Evolutionary conservation across 208 protist species (phyloP), one percentile per base, ranked within the genome.

Genomic region (Spongospora subterranea): DNA sequence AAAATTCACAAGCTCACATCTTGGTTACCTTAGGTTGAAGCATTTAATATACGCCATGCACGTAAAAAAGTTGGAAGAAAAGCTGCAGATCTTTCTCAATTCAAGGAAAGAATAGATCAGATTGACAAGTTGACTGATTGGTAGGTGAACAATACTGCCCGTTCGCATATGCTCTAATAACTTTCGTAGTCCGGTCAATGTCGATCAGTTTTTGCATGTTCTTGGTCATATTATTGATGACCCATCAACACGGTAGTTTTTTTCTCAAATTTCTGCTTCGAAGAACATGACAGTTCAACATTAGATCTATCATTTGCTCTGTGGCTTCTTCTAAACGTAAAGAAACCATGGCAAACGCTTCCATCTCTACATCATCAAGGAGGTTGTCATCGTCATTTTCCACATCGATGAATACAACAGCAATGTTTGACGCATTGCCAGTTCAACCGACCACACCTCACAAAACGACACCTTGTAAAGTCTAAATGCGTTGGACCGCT

Each of bases 181-280:
- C 50, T 60, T 60, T 60, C 50, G 24, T 60, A 82, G 71, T 43
- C 71, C 71, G 6, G 71, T 82, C 35, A n/a, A 82, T 43, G 6
- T 35, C 17, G 71, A 35, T n/a, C n/a, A 43, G 71, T 82, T 82
- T 43, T 17, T 82, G 17, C 40, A 82, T n/a, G n/a, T 82, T 82
- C 17, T 82, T n/a, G 17, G 71, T 13, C 71, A 82, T n/a, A 82
- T 82, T 43, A 35, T 82, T n/a, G 71, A 82, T n/a, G 71, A 82
- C 40, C 71, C 6, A 82, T n/a, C 17, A 39, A 82, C 17, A 6
- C 71, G 71, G 71, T 43, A 43, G 71, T 82, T 20, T 43, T 6
- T 6, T 82, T 43, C 35, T 82, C 71, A 60, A 24, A 60, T 29
- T 60, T 60, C 50, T n/a, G n/a, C n/a, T n/a, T n/a, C n/a, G n/a